phyloP scores from a whole-genome alignment of 805 yeast genomes.

The Cyberlindnera nakhonratchasimensis region DNA sequence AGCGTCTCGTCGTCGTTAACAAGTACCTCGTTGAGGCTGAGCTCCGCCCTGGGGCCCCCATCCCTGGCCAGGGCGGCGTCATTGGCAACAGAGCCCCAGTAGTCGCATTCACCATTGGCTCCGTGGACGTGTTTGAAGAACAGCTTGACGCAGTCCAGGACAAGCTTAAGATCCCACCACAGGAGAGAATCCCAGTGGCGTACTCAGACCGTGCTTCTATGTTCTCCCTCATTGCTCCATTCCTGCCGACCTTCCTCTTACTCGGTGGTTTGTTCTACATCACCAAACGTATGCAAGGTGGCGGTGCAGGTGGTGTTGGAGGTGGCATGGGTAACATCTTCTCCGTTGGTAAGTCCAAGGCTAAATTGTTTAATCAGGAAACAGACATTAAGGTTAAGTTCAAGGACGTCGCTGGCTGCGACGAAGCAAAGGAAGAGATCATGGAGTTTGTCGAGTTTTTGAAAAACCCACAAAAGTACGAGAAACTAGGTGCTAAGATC shows the following conservation, averaged over 20 bases:
- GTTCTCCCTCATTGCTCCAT: conserved; percentile 59
- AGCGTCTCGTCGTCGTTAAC: conserved; percentile 69
- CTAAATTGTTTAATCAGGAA: conserved; percentile 78
- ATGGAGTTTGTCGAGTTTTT: conserved; percentile 92
- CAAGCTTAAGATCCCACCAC: conserved; percentile 58
- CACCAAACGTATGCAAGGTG: conserved; percentile 40
- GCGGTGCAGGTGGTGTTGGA: conserved; percentile 41
- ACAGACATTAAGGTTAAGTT: conserved; percentile 78
- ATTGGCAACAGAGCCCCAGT: conserved; percentile 38
- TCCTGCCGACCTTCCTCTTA: conserved; percentile 76
- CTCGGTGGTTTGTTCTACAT: conserved; percentile 64
- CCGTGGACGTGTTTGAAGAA: conserved; percentile 80
- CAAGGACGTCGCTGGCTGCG: conserved; percentile 91
- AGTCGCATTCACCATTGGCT: conserved; percentile 81
- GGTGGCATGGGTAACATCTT: conserved; percentile 67
- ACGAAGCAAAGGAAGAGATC: conserved; percentile 91
- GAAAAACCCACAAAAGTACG: conserved; percentile 81
- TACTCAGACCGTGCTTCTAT: conserved; percentile 69
- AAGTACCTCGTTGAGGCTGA: conserved; percentile 69
- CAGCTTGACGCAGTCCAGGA: conserved; percentile 74
- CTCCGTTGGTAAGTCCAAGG: conserved; percentile 74
- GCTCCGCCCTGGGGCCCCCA: conserved; percentile 41
- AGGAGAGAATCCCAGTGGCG: conserved; percentile 72
- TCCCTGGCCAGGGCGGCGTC: conserved; percentile 13
- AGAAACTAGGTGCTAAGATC: conserved; percentile 85